Evolutionary conservation across 2,329 filamentous ascomycete genomes (phyloP), one percentile per base, ranked within the genome.

Genomic region (Ceratocystiopsis brevicomis): DNA sequence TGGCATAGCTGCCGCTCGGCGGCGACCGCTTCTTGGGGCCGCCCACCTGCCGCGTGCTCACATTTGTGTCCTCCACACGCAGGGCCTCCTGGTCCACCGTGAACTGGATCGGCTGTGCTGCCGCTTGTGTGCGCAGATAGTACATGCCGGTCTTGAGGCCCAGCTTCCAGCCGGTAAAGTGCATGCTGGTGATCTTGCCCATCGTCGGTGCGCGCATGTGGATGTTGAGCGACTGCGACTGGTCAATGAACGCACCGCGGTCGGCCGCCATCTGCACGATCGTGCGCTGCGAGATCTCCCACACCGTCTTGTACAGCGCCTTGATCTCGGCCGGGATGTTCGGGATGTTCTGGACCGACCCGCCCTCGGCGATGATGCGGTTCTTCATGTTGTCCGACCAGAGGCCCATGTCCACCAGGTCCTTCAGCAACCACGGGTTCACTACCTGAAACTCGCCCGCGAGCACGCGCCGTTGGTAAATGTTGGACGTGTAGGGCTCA

Each of bases 321-420:
- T 98, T 98, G 70, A 93, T 81, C 53, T 98, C 90, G 32, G 81
- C 76, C 14, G 90, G 88, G 49, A 98, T 95, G 65, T 92, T 96
- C 58, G 88, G 83, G 50, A 98, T 88, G 63, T 90, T 88, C 63
- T 96, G 90, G 44, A 98, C 81, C 17, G 88, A 96, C 52, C 90
- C 90, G 52, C 84, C 84, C 49, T 95, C 88, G 45, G 90, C 81
- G 56, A 98, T 98, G 71, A 98, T 98, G 55, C 90, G 86, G 71
- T 98, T 98, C 79, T 98, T 98, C 90, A 98, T 98, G 67, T 86
- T 85, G 65, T 98, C 88, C 40, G 88, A 95, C 90, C 90, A 98
- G 38, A 98, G 72, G 48, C 90, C 90, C 68, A 95, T 83, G 58
- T 98, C 90, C 53, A 98, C 90, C 30, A 98, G 77, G 56, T 98